phyloP scores from a whole-genome alignment of 2,329 filamentous ascomycete species.

The Aureobasidium leucospermi region DNA sequence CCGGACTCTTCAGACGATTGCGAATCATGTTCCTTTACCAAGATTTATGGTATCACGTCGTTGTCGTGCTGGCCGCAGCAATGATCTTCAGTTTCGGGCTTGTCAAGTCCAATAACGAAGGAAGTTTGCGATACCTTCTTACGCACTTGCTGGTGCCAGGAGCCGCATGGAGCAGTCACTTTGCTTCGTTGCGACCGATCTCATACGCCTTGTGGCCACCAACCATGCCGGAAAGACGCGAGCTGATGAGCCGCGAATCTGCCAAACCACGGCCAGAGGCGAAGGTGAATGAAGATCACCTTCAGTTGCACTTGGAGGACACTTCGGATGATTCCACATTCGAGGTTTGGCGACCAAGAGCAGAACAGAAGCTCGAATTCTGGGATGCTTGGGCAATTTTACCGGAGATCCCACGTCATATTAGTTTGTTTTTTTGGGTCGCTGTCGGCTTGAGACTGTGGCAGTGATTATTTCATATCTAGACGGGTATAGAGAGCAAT shows the following conservation, averaged over 20 bases:
- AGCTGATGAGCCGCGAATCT: conserved; percentile 49
- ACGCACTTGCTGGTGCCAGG: conserved; percentile 50
- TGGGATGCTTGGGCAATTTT: conserved; percentile 10
- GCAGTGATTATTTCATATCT: neutral
- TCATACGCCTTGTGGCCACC: conserved; percentile 56
- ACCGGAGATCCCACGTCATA: neutral
- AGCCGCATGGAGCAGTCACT: conserved; percentile 44
- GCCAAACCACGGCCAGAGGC: conserved; percentile 35
- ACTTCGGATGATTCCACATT: neutral
- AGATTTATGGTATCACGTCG: conserved; percentile 46
- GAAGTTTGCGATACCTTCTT: conserved; percentile 30
- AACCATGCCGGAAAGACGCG: conserved; percentile 49
- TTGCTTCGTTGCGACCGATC: conserved; percentile 36
- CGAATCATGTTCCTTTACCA: conserved; percentile 45
- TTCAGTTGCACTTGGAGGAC: neutral
- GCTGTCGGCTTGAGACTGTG: neutral
- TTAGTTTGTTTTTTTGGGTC: neutral
- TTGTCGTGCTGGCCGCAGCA: neutral
- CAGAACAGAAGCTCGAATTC: conserved; percentile 5
- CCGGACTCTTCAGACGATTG: neutral
- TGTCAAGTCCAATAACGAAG: conserved; percentile 46
- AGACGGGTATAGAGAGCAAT: neutral
- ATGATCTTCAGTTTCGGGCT: conserved; percentile 32
- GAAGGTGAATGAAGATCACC: neutral
- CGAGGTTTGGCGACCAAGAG: conserved; percentile 8